These are phyloP conservation scores for Alternaria ventricosa DNA, from an alignment of 2,329 filamentous ascomycete species.

Conservation along the genomic window DNA sequence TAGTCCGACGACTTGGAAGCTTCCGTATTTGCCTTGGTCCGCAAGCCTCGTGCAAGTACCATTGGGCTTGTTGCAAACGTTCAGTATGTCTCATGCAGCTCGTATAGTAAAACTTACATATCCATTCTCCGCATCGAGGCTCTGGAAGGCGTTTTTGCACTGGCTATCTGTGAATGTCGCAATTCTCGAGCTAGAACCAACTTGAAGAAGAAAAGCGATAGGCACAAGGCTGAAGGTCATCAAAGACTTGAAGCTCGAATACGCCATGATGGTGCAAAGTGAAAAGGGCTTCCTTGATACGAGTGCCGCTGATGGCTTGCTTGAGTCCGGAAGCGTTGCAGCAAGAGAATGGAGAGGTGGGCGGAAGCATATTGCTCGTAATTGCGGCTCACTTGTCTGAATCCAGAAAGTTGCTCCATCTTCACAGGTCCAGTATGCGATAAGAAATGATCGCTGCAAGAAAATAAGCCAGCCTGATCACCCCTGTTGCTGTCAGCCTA, in stretches of 20 bases:
- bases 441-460: background rate
- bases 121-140: slow-evolving; percentile 5
- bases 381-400: background rate
- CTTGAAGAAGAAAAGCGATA: background rate
- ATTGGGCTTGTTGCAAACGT: background rate
- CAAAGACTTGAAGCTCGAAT: background rate
- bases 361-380: slow-evolving; percentile 1
- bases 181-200: background rate
- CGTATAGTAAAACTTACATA: background rate
- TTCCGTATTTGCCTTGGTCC: background rate
- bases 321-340: background rate
- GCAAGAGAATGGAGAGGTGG: background rate
- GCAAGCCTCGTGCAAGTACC: background rate
- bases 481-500: background rate
- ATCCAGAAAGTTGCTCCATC: background rate
- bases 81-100: background rate
- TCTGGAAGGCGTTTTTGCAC: slow-evolving; percentile 1
- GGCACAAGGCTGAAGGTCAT: background rate
- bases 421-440: background rate
- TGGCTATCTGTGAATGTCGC: slow-evolving; percentile 2
- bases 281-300: background rate
- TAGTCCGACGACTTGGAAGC: slow-evolving; percentile 4
- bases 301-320: background rate
- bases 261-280: background rate
- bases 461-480: background rate